Base-by-base conservation (phyloP, 2,329 filamentous ascomycete species). In the Hypoxylon sp. region DNA sequence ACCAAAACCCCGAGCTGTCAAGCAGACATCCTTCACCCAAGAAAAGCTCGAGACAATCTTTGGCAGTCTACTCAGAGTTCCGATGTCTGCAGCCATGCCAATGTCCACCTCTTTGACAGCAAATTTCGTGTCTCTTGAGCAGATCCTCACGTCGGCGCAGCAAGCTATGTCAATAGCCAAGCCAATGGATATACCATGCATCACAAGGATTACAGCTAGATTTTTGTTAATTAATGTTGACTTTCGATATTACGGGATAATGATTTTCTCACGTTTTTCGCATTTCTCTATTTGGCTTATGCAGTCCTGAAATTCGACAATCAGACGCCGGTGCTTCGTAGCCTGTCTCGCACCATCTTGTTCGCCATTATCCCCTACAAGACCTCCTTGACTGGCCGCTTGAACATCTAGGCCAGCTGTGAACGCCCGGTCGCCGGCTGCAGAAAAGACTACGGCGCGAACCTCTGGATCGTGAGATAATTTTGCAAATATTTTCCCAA, bases 381-480 rank as follows among this genome's bases (percentile, higher is more conserved):
- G 75, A 1, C 83, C 79, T 34, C 84, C 83, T 73, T 88, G 75
- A 11, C 85, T 85, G 11, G 91, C 91, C 6, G 90, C 90, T 76
- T 91, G 85, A 56, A 98, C 91, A 79, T 98, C 95, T 19, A 98
- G 83, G 0, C 95, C 95, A 0, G 93, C 86, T 1, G 92, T 94
- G 82, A 98, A 98, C 30, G 93, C 94, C 72, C 89, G 88, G 48
- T 93, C 89, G 43, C 95, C 95, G 19, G 91, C 90, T 59, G 92
- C 94, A 25, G 91, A 93, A 73, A 98, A 84, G 68, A 98, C 82
- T 62, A 98, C 86, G 69, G 87, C 89, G 69, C 95, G 92, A 60
- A 97, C 87, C 43, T 90, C 85, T 0, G 91, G 83, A 80, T 94
- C 91, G 66, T 82, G 77, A 45, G 92, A 94, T 67, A 98, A 88